phyloP scores from a whole-genome alignment of 2,329 filamentous ascomycete genomes.

The Calonectria hawksworthii region DNA sequence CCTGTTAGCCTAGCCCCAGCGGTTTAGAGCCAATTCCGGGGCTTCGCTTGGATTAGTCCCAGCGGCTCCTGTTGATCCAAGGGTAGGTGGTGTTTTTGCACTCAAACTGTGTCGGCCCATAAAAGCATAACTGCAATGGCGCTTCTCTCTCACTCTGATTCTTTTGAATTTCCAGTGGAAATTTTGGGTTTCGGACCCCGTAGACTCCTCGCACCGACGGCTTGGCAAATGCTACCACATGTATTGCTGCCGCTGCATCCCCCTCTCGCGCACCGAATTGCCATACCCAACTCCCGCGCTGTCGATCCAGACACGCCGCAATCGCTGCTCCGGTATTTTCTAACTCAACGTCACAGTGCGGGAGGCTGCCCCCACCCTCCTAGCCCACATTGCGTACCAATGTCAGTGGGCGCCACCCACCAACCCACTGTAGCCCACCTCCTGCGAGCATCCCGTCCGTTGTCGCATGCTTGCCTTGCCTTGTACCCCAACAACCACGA shows the following conservation, averaged over 20 bases:
- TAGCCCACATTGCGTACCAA: slow-evolving; percentile 9
- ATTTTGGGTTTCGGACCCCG: neutral
- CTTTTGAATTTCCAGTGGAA: neutral
- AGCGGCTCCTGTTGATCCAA: slow-evolving; percentile 18
- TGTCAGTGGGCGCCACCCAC: slow-evolving; percentile 12
- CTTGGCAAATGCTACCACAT: neutral
- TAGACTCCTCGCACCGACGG: neutral
- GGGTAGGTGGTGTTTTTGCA: neutral
- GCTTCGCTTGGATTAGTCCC: slow-evolving; percentile 1
- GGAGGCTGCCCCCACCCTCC: slow-evolving; percentile 14
- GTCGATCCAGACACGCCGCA: slow-evolving; percentile 20
- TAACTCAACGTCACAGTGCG: slow-evolving; percentile 19
- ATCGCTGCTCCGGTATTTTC: slow-evolving; percentile 25
- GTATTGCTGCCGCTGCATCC: neutral
- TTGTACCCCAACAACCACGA: slow-evolving; percentile 23
- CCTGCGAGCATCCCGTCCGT: slow-evolving; percentile 16
- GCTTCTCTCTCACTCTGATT: neutral
- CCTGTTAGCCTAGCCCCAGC: slow-evolving; percentile 9
- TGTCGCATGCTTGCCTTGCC: slow-evolving; percentile 3
- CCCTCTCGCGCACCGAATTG: slow-evolving; percentile 28
- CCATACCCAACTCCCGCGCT: neutral
- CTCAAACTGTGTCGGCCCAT: slow-evolving; percentile 4
- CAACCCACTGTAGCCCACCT: slow-evolving; percentile 16
- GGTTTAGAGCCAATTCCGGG: slow-evolving; percentile 7
- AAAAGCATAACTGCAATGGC: neutral